phyloP scores from a whole-genome alignment of 148 eudicot species.

The Rheum nobile region DNA sequence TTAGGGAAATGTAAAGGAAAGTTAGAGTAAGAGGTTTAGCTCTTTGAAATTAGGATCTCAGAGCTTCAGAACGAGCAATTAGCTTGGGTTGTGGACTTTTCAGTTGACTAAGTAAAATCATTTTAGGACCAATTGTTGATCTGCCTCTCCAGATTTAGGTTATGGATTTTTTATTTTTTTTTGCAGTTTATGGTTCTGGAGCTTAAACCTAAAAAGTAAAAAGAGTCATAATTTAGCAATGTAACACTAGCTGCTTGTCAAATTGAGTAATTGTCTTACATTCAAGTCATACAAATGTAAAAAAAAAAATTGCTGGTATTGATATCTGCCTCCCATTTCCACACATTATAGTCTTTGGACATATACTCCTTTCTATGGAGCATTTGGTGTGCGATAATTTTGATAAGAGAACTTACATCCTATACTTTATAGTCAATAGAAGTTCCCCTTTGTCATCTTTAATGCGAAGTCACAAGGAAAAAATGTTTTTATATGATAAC shows the following conservation, averaged over 20 bases:
- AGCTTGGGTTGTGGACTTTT: not conserved
- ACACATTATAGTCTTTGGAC: not conserved
- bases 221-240: not conserved
- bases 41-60: not conserved
- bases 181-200: not conserved
- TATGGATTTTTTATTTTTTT: not conserved
- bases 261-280: not conserved
- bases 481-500: not conserved
- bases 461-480: not conserved
- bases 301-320: not conserved
- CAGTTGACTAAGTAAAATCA: not conserved
- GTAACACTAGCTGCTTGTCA: not conserved
- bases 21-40: not conserved
- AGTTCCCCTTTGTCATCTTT: not conserved
- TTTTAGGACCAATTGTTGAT: not conserved
- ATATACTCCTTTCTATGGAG: not conserved
- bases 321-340: not conserved
- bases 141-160: not conserved
- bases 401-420: not conserved
- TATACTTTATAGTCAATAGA: not conserved
- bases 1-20: not conserved
- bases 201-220: not conserved
- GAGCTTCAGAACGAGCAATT: not conserved
- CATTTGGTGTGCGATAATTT: not conserved
- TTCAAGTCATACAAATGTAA: not conserved